These are phyloP conservation scores for Mucor saturninus DNA, from an alignment of 371 early-diverging fungal genomes.

Conservation along the genomic window DNA sequence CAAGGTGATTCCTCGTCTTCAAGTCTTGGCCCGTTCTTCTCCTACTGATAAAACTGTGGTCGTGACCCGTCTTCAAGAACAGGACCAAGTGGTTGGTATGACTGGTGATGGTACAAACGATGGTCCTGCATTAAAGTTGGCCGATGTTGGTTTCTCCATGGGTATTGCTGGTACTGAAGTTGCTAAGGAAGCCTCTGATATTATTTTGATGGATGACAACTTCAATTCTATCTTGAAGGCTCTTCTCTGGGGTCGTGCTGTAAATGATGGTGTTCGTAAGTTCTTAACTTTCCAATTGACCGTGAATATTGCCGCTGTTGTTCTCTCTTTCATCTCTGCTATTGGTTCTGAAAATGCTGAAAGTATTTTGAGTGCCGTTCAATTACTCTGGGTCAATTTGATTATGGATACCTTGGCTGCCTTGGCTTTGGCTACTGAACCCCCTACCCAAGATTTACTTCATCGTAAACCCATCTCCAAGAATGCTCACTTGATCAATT, in stretches of 20 bases:
- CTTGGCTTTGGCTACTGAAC: conserved; percentile 97
- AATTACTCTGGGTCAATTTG: conserved; percentile 97
- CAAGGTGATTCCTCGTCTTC: conserved; percentile 80
- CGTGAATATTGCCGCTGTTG: conserved; percentile 91
- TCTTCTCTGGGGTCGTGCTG: conserved; percentile 93
- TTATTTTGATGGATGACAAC: conserved; percentile 96
- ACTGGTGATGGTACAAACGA: conserved; percentile 99
- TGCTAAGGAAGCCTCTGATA: conserved; percentile 94
- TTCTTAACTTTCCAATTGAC: conserved; percentile 97
- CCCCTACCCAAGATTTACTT: conserved; percentile 87
- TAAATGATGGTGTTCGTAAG: conserved; percentile 93
- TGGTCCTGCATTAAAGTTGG: conserved; percentile 93
- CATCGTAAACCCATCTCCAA: conserved; percentile 80
- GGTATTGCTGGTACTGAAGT: conserved; percentile 97
- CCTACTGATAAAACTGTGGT: conserved; percentile 95
- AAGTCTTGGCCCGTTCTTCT: conserved; percentile 91
- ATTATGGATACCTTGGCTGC: conserved; percentile 98
- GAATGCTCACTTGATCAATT: conserved; percentile 83
- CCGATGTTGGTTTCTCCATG: conserved; percentile 98
- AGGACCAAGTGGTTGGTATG: conserved; percentile 94
- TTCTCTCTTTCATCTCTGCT: conserved; percentile 87
- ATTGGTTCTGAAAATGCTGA: conserved; percentile 94
- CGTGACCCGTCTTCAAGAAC: conserved; percentile 81
- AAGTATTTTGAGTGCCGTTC: conserved; percentile 94
- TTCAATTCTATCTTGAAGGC: conserved; percentile 91